Evolutionary conservation across 371 early-diverging fungal genomes (phyloP).

Genomic region (Circinella minor): DNA sequence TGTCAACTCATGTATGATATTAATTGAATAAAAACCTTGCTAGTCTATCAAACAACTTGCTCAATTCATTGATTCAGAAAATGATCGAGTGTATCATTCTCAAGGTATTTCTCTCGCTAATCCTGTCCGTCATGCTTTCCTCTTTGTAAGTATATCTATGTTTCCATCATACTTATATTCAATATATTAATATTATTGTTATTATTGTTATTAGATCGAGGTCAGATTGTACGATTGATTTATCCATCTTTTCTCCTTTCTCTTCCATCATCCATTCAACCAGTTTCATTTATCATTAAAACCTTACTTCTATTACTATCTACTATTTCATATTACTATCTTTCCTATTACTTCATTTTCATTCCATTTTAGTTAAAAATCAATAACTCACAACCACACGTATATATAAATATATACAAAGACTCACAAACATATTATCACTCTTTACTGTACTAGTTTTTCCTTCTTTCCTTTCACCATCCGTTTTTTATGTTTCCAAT

Average conservation of each 20-base stretch:
- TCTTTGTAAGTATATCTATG: constrained; percentile 43
- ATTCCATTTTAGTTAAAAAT: neutral
- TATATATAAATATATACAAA: neutral
- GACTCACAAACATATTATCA: neutral
- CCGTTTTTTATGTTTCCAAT: neutral
- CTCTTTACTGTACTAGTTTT: neutral
- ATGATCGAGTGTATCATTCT: constrained; percentile 36
- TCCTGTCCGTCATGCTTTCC: constrained; percentile 52
- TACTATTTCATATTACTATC: no score
- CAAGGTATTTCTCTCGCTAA: constrained; percentile 42
- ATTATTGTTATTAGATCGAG: neutral
- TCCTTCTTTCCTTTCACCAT: neutral
- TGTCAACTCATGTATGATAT: neutral
- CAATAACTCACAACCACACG: neutral
- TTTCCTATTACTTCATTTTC: neutral
- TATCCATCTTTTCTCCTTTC: neutral
- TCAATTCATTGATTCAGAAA: constrained; percentile 48
- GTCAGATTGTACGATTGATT: constrained; percentile 15
- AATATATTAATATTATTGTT: neutral
- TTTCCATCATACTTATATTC: neutral
- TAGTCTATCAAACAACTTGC: constrained; percentile 41
- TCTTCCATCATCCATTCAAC: neutral
- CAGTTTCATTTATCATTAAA: neutral
- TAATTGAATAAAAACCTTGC: neutral
- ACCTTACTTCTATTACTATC: no score